phyloP scores from a whole-genome alignment of 495 filamentous ascomycete genomes.

The Lepidopterella palustris region DNA sequence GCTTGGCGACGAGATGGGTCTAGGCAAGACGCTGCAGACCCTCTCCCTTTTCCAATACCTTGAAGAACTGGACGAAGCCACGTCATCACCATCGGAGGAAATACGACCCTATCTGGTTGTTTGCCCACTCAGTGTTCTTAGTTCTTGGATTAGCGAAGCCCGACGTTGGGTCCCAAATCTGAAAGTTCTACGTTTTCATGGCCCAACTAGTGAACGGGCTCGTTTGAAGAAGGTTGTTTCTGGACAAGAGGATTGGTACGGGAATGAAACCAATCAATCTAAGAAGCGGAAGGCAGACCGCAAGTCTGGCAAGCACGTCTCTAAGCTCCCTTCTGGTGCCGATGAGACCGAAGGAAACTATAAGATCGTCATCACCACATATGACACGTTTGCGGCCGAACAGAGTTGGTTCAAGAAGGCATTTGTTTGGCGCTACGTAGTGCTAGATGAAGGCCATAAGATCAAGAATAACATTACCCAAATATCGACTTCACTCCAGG shows the following conservation, averaged over 20 bases:
- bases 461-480: slow-evolving; percentile 53
- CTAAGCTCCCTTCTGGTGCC: slow-evolving; percentile 52
- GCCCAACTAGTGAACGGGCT: slow-evolving; percentile 43
- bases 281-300: slow-evolving; percentile 33
- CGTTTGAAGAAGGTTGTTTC: slow-evolving; percentile 46
- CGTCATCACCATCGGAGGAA: slow-evolving; percentile 25
- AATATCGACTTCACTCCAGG: slow-evolving; percentile 46
- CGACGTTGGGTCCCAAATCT: slow-evolving; percentile 53
- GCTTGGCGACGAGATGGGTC: slow-evolving; percentile 59
- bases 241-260: slow-evolving; percentile 39
- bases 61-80: slow-evolving; percentile 34
- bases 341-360: slow-evolving; percentile 48
- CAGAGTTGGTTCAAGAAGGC: slow-evolving; percentile 53
- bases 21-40: slow-evolving; percentile 57
- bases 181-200: slow-evolving; percentile 52
- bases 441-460: slow-evolving; percentile 56
- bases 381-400: slow-evolving; percentile 54
- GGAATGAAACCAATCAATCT: slow-evolving; percentile 36
- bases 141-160: slow-evolving; percentile 52
- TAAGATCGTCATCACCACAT: slow-evolving; percentile 56
- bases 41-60: slow-evolving; percentile 51
- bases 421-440: slow-evolving; percentile 53
- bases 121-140: slow-evolving; percentile 53
- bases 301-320: slow-evolving; percentile 41
- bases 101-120: slow-evolving; percentile 52